A percentile compares a stretch with the other conserved stretches of the same genome.
phyloP scores from a whole-genome alignment of 768 basidiomycete genomes.

The Auricularia cornea region DNA sequence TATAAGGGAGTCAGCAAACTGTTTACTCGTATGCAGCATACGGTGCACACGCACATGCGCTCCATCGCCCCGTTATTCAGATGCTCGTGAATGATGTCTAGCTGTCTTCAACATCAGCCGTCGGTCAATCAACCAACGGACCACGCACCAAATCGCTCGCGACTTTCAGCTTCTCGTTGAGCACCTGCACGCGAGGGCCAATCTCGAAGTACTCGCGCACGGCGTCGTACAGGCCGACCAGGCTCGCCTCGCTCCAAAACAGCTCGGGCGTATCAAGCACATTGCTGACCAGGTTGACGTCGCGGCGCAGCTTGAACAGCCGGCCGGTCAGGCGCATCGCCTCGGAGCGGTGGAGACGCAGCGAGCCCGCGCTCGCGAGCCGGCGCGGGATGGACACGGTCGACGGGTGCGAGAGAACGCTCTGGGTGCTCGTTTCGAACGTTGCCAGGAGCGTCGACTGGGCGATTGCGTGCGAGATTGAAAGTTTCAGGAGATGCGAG shows the following conservation, averaged over 20 bases:
- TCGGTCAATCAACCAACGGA: constrained; percentile 22
- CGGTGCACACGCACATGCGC: constrained; percentile 39
- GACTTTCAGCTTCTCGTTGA: constrained; percentile 84
- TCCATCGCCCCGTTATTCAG: constrained; percentile 86
- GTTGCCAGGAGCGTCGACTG: constrained; percentile 88
- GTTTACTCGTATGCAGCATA: no score
- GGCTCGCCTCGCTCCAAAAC: constrained; percentile 90
- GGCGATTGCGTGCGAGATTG: constrained; percentile 89
- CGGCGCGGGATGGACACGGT: constrained; percentile 79
- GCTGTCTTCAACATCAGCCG: constrained; percentile 26
- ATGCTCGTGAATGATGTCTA: constrained; percentile 90
- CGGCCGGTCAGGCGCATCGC: constrained; percentile 72
- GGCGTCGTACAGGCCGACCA: constrained; percentile 84
- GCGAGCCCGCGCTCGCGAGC: constrained; percentile 66
- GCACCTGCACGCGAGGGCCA: constrained; percentile 63
- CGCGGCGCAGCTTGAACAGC: constrained; percentile 79
- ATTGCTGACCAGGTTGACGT: constrained; percentile 87
- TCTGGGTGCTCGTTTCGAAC: constrained; percentile 72
- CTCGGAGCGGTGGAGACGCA: constrained; percentile 68
- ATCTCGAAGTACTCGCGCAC: constrained; percentile 96
- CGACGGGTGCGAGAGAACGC: constrained; percentile 65
- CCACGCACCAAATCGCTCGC: constrained; percentile 51
- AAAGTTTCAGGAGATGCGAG: constrained; percentile 83
- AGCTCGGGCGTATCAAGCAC: constrained; percentile 90
- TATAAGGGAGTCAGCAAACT: no score